Evolutionary conservation across 176 grass and related monocot genomes (phyloP), one percentile per base, ranked within the genome.

Genomic region (Zea luxurians): DNA sequence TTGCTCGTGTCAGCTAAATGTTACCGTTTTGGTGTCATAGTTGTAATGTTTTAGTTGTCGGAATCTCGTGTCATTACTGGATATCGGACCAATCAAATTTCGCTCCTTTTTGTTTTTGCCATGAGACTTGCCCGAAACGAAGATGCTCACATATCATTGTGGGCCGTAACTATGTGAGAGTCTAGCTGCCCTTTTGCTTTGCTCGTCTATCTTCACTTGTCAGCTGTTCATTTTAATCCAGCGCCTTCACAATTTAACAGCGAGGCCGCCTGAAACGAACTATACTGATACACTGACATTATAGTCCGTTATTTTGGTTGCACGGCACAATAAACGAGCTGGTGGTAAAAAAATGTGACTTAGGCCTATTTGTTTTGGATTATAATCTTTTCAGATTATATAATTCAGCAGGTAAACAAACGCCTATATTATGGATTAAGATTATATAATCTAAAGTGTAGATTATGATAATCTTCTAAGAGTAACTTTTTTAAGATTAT

Each of bases 1-100:
- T 69, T 64, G 55, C 64, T 76, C 8, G 4, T 50, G 10, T 79
- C 41, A 54, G 62, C 48, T 62, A 7, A 45, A 61, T 60, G 17
- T 27, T 16, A 52, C 16, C 21, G 46, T 61, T 68, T 53, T 20
- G 49, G 37, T 74, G 27, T 3, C 45, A 63, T 20, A 69, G 47
- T 79, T 38, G 5, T 17, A 55, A 27, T 48, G 46, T 13, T 70
- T 71, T 88, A 84, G 77, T 55, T 71, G 64, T 34, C 70, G 70
- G 64, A 15, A 48, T 75, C 8, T 49, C 55, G 11, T 48, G 17
- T 35, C 58, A 35, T 84, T 70, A 8, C 37, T 17, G 16, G 27
- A 13, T 57, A 48, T 17, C 17, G 48, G 58, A 80, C 55, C 38
- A 10, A 54, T 63, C 41, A 69, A 66, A 37, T 74, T 69, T 69